A percentile compares a stretch with the other conserved stretches of the same genome.
These are phyloP conservation scores for Kluyveromyces starmeri DNA, from an alignment of 805 yeast genomes.

Conservation along the genomic window DNA sequence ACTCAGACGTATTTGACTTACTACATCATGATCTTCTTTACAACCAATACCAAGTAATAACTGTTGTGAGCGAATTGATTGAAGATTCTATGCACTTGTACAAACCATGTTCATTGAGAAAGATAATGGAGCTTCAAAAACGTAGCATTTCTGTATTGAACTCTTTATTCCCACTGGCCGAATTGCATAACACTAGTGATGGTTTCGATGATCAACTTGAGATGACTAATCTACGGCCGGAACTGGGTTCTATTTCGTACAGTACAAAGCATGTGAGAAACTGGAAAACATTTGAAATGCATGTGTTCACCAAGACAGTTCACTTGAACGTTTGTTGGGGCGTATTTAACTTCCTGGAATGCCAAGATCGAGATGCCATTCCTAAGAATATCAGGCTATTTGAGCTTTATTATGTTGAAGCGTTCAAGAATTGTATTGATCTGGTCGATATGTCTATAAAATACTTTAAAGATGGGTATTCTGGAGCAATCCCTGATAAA, in stretches of 20 bases:
- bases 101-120: not conserved
- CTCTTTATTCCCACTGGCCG: not conserved
- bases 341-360: not conserved
- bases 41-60: constrained; percentile 4
- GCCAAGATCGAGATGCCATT: not conserved
- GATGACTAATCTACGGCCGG: not conserved
- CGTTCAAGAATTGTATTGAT: constrained; percentile 4
- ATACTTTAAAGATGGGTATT: not conserved
- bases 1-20: constrained; percentile 1
- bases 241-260: not conserved
- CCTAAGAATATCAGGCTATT: not conserved
- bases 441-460: constrained; percentile 2
- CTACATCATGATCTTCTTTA: constrained; percentile 3
- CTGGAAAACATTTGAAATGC: not conserved
- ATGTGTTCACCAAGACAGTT: not conserved
- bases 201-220: not conserved
- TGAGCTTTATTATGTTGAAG: not conserved
- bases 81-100: not conserved
- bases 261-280: not conserved
- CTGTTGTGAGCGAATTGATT: not conserved
- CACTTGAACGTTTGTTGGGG: not conserved
- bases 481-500: not conserved
- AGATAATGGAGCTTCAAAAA: not conserved
- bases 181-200: not conserved
- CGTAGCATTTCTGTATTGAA: not conserved